Evolutionary conservation across 768 basidiomycete species (phyloP), one percentile per base, ranked within the genome.

Genomic region (Daedaleopsis nitida): DNA sequence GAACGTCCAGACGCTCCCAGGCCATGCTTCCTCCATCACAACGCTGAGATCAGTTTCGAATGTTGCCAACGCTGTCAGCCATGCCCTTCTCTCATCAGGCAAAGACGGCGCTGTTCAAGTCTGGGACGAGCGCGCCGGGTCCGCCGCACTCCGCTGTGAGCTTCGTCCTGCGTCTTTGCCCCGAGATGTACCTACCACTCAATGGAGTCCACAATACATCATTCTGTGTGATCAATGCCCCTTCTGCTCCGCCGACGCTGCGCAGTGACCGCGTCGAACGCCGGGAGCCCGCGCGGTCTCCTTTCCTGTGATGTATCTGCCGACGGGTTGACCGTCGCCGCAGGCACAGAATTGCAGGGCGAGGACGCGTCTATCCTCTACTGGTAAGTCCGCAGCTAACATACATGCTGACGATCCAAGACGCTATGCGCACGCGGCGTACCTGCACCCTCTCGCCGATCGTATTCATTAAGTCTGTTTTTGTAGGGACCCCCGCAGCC

Each of bases 311-410:
- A 91, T 70, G 81, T 88, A 6, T 88, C 91, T 2, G 67, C 76
- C 1, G 86, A 92, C 66, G 91, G 91, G 5, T 72, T 81, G 64
- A 85, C 87, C 2, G 82, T 96, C 23, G 92, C 87, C 19, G 93
- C 87, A 12, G 95, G 95, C 16, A 90, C 93, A 0, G 92, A 91
- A 64, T 73, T 95, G 19, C 83, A 87, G 60, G 85, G 84, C 13
- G 88, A 94, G 48, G 94, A 96, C 63, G 90, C 94, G 0, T 78
- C 86, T 9, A 86, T 97, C 44, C 65, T 93, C 2, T 97, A 89
- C 77, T 97, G 94, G 95, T 92, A 59, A 62, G 77, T 12, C 24
- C 39, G 13, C 47, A 37, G 9, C 1, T 10, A n/a, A n/a, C 13
- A 6, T 19, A 11, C 8, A 21, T 43, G 13, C 23, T 54, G 7